phyloP scores from a whole-genome alignment of 139 green algal species.

The Zygnema circumcarinatum region DNA sequence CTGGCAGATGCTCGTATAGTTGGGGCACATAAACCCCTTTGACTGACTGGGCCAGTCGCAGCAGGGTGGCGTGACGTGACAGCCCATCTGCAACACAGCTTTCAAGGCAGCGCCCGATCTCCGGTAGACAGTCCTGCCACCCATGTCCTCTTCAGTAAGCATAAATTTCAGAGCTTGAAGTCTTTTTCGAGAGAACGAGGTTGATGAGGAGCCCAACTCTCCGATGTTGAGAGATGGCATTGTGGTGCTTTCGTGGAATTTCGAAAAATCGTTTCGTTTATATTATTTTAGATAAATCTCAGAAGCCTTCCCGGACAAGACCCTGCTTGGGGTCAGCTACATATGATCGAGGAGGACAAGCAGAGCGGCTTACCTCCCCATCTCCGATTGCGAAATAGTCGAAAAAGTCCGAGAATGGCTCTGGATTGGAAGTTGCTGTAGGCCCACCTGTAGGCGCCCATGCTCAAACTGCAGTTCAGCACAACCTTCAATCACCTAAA shows the following conservation, averaged over 20 bases:
- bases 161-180: background rate
- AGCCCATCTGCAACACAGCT: slow-evolving; percentile 64
- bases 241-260: no score
- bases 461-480: slow-evolving; percentile 1
- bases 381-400: slow-evolving; percentile 78
- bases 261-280: no score
- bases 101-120: slow-evolving; percentile 74
- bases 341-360: no score
- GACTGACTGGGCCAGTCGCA: slow-evolving; percentile 66
- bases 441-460: slow-evolving; percentile 62
- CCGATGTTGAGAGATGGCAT: no score
- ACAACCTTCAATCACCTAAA: no score
- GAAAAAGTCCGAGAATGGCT: slow-evolving; percentile 80
- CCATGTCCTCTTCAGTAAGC: no score
- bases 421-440: slow-evolving; percentile 79
- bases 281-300: no score
- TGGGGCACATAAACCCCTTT: slow-evolving; percentile 79
- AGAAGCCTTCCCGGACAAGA: no score
- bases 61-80: slow-evolving; percentile 68
- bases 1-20: slow-evolving; percentile 72
- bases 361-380: slow-evolving; percentile 65
- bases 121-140: slow-evolving; percentile 58
- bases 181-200: background rate
- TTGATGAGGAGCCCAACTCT: background rate
- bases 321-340: no score